Evolutionary conservation across 1,284 basidiomycete genomes (phyloP).

Genomic region (Naganishia sp.): DNA sequence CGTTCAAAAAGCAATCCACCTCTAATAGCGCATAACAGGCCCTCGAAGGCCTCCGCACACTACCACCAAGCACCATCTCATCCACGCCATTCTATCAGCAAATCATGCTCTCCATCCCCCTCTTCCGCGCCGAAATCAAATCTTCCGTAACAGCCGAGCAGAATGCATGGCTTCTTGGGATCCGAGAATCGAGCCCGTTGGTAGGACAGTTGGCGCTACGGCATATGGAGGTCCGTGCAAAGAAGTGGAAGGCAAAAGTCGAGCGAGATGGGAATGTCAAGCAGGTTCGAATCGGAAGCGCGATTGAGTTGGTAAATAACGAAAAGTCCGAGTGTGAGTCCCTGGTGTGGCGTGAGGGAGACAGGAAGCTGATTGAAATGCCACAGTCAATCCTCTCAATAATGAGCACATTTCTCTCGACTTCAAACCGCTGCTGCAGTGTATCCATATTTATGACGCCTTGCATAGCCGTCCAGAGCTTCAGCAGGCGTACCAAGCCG

Average conservation of each 20-base stretch:
- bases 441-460: slow-evolving; percentile 94
- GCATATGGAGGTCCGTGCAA: slow-evolving; percentile 79
- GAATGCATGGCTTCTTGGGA: slow-evolving; percentile 96
- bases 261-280: slow-evolving; percentile 70
- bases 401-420: slow-evolving; percentile 86
- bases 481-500: slow-evolving; percentile 89
- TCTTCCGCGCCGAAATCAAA: slow-evolving; percentile 83
- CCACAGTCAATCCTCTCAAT: slow-evolving; percentile 69
- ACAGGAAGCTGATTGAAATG: neutral
- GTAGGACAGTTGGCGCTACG: slow-evolving; percentile 89
- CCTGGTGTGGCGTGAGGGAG: neutral
- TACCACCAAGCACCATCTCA: slow-evolving; percentile 84
- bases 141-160: slow-evolving; percentile 90
- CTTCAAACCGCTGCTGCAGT: slow-evolving; percentile 93
- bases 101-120: slow-evolving; percentile 86
- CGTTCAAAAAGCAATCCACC: neutral
- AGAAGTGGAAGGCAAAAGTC: slow-evolving; percentile 78
- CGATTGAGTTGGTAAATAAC: slow-evolving; percentile 89
- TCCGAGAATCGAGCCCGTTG: slow-evolving; percentile 81
- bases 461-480: slow-evolving; percentile 86
- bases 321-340: slow-evolving; percentile 89
- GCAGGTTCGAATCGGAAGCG: slow-evolving; percentile 74
- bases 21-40: slow-evolving; percentile 60
- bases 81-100: slow-evolving; percentile 93
- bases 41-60: slow-evolving; percentile 87